Conservation (phyloP, 495 filamentous ascomycete genomes). For the Talaromyces adpressus region DNA sequence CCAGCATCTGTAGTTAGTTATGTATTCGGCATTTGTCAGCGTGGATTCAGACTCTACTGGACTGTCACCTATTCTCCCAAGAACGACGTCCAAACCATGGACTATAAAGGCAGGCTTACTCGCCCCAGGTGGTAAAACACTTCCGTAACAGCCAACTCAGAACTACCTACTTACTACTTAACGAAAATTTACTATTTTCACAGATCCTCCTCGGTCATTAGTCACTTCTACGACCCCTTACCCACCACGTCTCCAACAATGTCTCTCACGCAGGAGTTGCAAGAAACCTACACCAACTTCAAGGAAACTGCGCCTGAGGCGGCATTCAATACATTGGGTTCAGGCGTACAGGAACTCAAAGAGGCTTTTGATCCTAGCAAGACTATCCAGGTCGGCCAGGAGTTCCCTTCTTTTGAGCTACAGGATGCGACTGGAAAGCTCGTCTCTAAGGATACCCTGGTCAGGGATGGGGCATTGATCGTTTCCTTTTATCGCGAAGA, state of each 20-base stretch:
- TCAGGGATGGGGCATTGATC: constrained; percentile 27
- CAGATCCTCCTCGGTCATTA: background rate
- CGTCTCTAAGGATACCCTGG: constrained; percentile 20
- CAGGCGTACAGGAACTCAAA: background rate
- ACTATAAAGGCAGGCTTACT: background rate
- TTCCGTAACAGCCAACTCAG: background rate
- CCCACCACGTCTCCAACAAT: background rate
- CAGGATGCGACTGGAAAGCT: constrained; percentile 20
- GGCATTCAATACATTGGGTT: background rate
- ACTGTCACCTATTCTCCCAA: background rate
- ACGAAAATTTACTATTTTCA: background rate
- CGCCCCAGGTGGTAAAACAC: background rate
- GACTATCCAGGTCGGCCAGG: constrained; percentile 24
- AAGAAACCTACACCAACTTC: background rate
- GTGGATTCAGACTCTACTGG: background rate
- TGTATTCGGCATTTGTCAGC: background rate
- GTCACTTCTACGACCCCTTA: background rate
- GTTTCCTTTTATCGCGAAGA: constrained; percentile 37
- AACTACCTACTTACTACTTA: background rate
- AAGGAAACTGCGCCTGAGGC: background rate
- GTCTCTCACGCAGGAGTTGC: background rate
- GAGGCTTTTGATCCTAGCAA: constrained; percentile 14
- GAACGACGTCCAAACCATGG: background rate
- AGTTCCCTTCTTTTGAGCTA: constrained; percentile 23
- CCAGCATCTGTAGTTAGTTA: background rate